Evolutionary conservation across 768 basidiomycete genomes (phyloP).

Genomic region (Scleroderma bovista): DNA sequence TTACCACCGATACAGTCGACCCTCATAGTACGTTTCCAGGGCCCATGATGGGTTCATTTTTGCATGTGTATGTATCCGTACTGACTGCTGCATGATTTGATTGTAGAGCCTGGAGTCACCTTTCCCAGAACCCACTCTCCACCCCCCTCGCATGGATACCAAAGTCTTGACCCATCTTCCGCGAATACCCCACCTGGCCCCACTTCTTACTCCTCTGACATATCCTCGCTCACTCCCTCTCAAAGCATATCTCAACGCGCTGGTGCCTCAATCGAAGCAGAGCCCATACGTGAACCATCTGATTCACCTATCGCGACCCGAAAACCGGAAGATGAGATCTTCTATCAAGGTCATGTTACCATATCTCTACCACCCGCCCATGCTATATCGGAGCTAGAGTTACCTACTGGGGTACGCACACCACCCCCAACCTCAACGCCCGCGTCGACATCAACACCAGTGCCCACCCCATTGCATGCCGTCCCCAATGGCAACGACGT

Average conservation of each 20-base stretch:
- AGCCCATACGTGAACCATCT: conserved; percentile 3
- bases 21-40: conserved; percentile 2
- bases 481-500: background rate
- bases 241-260: conserved; percentile 63
- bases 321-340: background rate
- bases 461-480: background rate
- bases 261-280: conserved; percentile 14
- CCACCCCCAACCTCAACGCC: background rate
- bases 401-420: conserved; percentile 18
- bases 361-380: conserved; percentile 22
- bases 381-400: conserved; percentile 20
- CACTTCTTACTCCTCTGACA: conserved; percentile 39
- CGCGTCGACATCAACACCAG: background rate
- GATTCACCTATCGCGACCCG: background rate
- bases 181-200: conserved; percentile 11
- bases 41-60: background rate
- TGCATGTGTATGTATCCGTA: background rate
- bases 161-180: conserved; percentile 6
- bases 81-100: background rate
- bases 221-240: conserved; percentile 68
- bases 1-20: background rate
- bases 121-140: conserved; percentile 2
- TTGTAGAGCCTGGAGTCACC: background rate
- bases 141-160: conserved; percentile 1
- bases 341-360: conserved; percentile 7